Evolutionary conservation across 352 stramenopile species (phyloP).

Genomic region (Halophytophthora polymorphica): DNA sequence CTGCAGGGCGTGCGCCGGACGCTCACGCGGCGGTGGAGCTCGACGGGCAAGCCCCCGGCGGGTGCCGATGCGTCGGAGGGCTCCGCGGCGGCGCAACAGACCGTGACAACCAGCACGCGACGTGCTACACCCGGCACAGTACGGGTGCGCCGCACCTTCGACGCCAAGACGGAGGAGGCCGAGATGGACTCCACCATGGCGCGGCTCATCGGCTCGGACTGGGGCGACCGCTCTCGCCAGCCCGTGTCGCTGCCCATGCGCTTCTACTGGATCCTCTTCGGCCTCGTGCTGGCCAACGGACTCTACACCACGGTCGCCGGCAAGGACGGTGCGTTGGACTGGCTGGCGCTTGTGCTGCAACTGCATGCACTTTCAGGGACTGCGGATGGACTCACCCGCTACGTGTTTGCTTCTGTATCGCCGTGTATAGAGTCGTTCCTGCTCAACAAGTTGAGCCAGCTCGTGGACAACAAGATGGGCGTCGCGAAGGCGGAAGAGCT

Average conservation of each 20-base stretch:
- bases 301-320: conserved; percentile 52
- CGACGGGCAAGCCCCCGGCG: conserved; percentile 11
- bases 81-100: background rate
- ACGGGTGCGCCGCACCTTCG: conserved; percentile 33
- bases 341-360: background rate
- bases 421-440: conserved; percentile 35
- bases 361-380: background rate
- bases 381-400: too few species aligned
- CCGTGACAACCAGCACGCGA: conserved; percentile 5
- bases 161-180: conserved; percentile 31
- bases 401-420: background rate
- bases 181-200: conserved; percentile 58
- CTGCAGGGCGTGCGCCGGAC: conserved; percentile 9
- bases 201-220: conserved; percentile 73
- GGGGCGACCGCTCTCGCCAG: conserved; percentile 66
- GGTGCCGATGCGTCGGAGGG: background rate
- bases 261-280: conserved; percentile 69
- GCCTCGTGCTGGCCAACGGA: conserved; percentile 52
- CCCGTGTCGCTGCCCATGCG: conserved; percentile 64
- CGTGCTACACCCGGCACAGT: conserved; percentile 27
- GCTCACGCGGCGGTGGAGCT: conserved; percentile 21
- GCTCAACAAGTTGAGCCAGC: conserved; percentile 51
- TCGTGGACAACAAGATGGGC: conserved; percentile 51
- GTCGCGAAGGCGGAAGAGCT: conserved; percentile 26
- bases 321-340: conserved; percentile 33